phyloP scores from a whole-genome alignment of 306 rosid species.

The Prunus dulcis region DNA sequence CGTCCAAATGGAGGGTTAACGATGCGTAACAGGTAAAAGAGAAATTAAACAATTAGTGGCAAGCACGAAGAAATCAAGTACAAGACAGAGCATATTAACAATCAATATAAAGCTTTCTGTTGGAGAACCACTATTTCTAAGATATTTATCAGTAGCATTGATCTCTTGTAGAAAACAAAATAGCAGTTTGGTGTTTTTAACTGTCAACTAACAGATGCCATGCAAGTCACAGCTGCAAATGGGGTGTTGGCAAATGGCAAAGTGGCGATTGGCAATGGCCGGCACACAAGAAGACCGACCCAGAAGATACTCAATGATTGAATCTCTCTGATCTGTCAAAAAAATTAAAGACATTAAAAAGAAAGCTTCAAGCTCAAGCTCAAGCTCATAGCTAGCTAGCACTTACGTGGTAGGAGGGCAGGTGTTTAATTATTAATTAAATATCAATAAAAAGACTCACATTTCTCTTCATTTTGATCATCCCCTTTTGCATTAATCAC shows the following conservation, averaged over 20 bases:
- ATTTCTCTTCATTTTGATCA: background rate
- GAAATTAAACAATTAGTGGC: background rate
- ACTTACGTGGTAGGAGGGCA: background rate
- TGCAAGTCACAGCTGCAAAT: conserved; percentile 23
- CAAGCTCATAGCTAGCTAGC: background rate
- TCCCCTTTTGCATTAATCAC: background rate
- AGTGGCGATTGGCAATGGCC: conserved; percentile 11
- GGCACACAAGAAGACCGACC: background rate
- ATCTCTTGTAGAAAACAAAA: background rate
- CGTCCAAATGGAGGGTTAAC: too few species aligned
- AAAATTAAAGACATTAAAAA: background rate
- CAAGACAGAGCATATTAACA: too few species aligned
- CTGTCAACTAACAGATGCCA: conserved; percentile 22
- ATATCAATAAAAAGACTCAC: background rate
- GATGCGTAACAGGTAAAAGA: background rate
- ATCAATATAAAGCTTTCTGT: too few species aligned
- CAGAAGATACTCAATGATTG: background rate
- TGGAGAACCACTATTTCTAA: too few species aligned
- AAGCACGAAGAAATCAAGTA: background rate
- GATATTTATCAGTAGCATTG: too few species aligned
- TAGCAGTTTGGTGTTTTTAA: background rate
- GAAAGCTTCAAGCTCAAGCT: background rate
- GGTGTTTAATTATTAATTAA: background rate
- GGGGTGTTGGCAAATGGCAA: background rate
- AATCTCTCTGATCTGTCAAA: background rate